Percentiles rank a stretch among this genome's conserved stretches.
These are phyloP conservation scores for Dryadomyces quercus-mongolicae DNA, from an alignment of 2,329 filamentous ascomycete genomes.

Conservation along the genomic window DNA sequence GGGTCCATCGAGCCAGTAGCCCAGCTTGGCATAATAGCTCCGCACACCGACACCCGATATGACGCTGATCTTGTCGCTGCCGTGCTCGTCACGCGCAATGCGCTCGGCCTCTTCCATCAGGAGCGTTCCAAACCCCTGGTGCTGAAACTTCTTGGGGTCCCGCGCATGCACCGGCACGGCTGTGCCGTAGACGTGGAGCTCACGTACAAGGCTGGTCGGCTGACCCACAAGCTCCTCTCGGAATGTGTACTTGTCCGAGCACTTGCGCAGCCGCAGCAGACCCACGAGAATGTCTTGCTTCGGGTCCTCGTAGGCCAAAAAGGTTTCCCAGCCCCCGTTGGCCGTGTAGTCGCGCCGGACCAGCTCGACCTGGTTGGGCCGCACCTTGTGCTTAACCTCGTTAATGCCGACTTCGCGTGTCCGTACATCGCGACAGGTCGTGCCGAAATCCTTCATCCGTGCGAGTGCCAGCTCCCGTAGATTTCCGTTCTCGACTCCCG, in stretches of 20 bases:
- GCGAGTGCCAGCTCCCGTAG: conserved; percentile 83
- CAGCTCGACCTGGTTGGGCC: conserved; percentile 90
- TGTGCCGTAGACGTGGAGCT: conserved; percentile 92
- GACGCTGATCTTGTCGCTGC: conserved; percentile 86
- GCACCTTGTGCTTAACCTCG: conserved; percentile 97
- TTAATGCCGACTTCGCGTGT: conserved; percentile 97
- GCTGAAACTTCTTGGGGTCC: conserved; percentile 94
- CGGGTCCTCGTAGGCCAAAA: conserved; percentile 93
- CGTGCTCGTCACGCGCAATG: conserved; percentile 88
- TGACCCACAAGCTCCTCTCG: conserved; percentile 75
- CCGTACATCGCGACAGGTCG: conserved; percentile 87
- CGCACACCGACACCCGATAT: conserved; percentile 96
- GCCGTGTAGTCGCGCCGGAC: conserved; percentile 87
- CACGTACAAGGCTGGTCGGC: conserved; percentile 81
- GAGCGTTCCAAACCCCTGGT: conserved; percentile 91
- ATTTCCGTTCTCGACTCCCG: conserved; percentile 96
- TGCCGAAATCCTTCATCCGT: conserved; percentile 99
- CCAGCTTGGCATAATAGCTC: conserved; percentile 87
- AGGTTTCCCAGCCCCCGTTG: conserved; percentile 97
- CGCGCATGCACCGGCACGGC: conserved; percentile 95
- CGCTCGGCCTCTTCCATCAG: conserved; percentile 97
- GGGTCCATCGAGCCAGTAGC: conserved; percentile 86
- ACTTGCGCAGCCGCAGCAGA: conserved; percentile 78
- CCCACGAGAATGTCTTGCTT: conserved; percentile 97
- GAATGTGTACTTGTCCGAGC: conserved; percentile 84